Percentiles rank a stretch among this genome's conserved stretches.
These are phyloP conservation scores for Rubia occidens DNA, from an alignment of 305 asterid genomes.

Conservation along the genomic window DNA sequence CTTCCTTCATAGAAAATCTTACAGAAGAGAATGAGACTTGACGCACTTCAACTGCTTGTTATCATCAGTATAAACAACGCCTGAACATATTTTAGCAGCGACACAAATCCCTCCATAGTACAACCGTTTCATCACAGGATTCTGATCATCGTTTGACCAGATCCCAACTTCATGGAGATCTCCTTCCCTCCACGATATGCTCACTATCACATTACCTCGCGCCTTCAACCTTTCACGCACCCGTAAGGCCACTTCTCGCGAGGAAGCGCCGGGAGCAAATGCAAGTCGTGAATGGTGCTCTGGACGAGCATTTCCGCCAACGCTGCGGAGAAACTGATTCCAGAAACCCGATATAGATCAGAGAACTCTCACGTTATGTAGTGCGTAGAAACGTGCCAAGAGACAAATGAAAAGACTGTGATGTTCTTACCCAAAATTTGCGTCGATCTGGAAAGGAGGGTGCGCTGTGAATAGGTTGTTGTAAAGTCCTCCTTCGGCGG, in stretches of 20 bases:
- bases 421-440: constrained; percentile 59
- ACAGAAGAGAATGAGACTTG: constrained; percentile 12
- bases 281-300: constrained; percentile 52
- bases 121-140: constrained; percentile 27
- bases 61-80: constrained; percentile 45
- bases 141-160: constrained; percentile 34
- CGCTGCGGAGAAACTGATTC: constrained; percentile 58
- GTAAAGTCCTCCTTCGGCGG: constrained; percentile 61
- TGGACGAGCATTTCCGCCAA: constrained; percentile 77
- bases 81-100: constrained; percentile 29
- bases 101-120: constrained; percentile 40
- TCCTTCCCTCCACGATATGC: constrained; percentile 61
- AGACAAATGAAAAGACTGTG: too few species aligned
- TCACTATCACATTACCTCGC: constrained; percentile 47
- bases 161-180: constrained; percentile 48
- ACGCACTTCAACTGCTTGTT: constrained; percentile 42
- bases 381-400: too few species aligned
- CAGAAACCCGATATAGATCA: constrained; percentile 7
- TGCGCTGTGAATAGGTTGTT: constrained; percentile 70
- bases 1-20: background rate
- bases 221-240: constrained; percentile 49
- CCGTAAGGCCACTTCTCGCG: constrained; percentile 59
- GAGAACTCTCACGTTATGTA: background rate
- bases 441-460: constrained; percentile 90
- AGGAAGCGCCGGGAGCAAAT: constrained; percentile 76